Evolutionary conservation across 164 flowering plant genomes (phyloP), one percentile per base, ranked within the genome.

Genomic region (Berberis vulgaris): DNA sequence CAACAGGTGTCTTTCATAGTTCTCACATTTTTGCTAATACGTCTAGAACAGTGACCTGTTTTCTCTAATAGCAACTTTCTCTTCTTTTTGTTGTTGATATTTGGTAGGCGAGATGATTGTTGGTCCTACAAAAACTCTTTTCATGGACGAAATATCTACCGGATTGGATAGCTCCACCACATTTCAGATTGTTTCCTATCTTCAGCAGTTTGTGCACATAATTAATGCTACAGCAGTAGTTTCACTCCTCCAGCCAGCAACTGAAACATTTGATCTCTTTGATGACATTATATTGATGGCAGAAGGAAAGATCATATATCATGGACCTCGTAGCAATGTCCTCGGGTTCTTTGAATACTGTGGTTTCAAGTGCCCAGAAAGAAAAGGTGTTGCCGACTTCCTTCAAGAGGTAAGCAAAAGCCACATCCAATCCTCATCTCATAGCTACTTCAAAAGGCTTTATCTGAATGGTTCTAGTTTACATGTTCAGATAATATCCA

Each of bases 131-230:
- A 79, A 66, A 72, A 68, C 69, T 52, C 67, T 82, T 11, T 73
- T 80, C 38, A 80, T 80, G 86, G 86, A 82, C 63, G 86, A 82
- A 65, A 80, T 82, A 65, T 74, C 83, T 38, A 82, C 61, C 39
- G 83, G 86, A 7, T 64, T 82, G 61, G 83, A 82, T 67, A 82
- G 80, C 65, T 78, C 82, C 49, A 80, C 86, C 2, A 73, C 83
- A n/a, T 80, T 73, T 69, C 83, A 78, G 68, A 82, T 80, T 45
- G 74, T 82, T 10, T 64, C 70, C 10, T 74, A 67, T 67, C 71
- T 82, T 7, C 81, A 76, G 57, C 77, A 82, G 45, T 13, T 74
- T 46, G 67, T 71, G 1, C 82, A 78, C 57, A 65, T 76, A 13
- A 69, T 71, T 47, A 76, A 77, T 1, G 65, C 71, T 50, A 79